These are phyloP conservation scores for Lithospermum erythrorhizon DNA, from an alignment of 257 asterid species.

Conservation along the genomic window DNA sequence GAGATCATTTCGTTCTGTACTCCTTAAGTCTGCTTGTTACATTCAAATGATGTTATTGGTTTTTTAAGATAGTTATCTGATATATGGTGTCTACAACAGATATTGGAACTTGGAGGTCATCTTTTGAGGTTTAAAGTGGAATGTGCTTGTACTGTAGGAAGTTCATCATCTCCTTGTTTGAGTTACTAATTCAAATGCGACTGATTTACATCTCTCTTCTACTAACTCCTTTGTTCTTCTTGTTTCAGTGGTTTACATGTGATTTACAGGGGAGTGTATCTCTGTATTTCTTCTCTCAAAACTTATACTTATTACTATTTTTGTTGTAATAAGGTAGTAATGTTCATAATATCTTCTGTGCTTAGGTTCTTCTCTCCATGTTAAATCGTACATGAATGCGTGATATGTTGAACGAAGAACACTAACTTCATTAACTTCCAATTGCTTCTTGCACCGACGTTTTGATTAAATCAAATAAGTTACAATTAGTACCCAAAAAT, in stretches of 20 bases:
- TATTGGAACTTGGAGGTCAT: slow-evolving; percentile 21
- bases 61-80: slow-evolving; percentile 4
- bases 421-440: too few species aligned
- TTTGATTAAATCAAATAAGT: too few species aligned
- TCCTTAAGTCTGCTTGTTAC: slow-evolving; percentile 9
- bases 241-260: not conserved
- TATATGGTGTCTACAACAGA: slow-evolving; percentile 28
- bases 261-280: not conserved
- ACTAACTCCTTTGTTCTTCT: not conserved
- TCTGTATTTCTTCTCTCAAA: not conserved
- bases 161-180: not conserved
- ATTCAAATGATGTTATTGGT: not conserved
- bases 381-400: too few species aligned
- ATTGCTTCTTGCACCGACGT: too few species aligned
- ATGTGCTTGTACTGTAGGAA: slow-evolving; percentile 1
- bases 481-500: too few species aligned
- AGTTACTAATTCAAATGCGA: not conserved
- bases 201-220: not conserved
- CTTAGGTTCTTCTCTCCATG: not conserved
- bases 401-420: too few species aligned
- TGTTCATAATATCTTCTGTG: not conserved
- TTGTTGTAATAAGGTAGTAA: not conserved
- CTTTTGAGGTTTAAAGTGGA: slow-evolving; percentile 22
- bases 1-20: slow-evolving; percentile 24
- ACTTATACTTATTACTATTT: not conserved